These are phyloP conservation scores for Pythium utonaiense DNA, from an alignment of 352 stramenopile genomes.

Conservation along the genomic window DNA sequence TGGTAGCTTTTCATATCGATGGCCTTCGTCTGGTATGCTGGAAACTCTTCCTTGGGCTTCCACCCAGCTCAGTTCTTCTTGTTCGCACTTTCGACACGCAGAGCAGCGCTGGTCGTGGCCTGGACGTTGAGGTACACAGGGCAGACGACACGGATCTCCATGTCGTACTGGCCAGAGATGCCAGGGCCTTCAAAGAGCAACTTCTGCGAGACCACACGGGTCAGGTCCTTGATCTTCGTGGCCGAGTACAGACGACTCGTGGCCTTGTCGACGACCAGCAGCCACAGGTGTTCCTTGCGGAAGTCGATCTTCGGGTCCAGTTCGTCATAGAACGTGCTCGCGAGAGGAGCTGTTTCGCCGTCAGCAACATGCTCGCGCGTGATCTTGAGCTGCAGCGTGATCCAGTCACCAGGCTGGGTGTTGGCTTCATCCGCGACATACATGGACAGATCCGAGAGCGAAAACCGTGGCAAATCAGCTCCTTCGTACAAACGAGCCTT, in stretches of 20 bases:
- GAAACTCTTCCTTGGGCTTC: too few species aligned
- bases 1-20: too few species aligned
- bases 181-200: conserved; percentile 63
- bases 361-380: conserved; percentile 44
- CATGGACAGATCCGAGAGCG: conserved; percentile 35
- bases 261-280: conserved; percentile 60
- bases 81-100: conserved; percentile 37
- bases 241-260: conserved; percentile 56
- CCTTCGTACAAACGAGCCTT: conserved; percentile 33
- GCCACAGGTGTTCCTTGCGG: conserved; percentile 73
- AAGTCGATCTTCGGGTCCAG: conserved; percentile 64
- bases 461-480: conserved; percentile 33
- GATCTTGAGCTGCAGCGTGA: conserved; percentile 61
- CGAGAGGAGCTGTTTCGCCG: conserved; percentile 41
- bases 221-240: conserved; percentile 66
- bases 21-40: too few species aligned
- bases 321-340: conserved; percentile 67
- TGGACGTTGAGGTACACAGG: conserved; percentile 61
- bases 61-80: conserved; percentile 19
- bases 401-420: conserved; percentile 71
- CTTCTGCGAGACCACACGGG: conserved; percentile 43
- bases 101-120: conserved; percentile 28
- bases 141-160: conserved; percentile 73
- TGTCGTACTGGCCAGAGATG: conserved; percentile 61
- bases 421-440: conserved; percentile 62